Evolutionary conservation across 495 filamentous ascomycete species (phyloP), one percentile per base, ranked within the genome.

Genomic region (Trichoderma asperelloides): DNA sequence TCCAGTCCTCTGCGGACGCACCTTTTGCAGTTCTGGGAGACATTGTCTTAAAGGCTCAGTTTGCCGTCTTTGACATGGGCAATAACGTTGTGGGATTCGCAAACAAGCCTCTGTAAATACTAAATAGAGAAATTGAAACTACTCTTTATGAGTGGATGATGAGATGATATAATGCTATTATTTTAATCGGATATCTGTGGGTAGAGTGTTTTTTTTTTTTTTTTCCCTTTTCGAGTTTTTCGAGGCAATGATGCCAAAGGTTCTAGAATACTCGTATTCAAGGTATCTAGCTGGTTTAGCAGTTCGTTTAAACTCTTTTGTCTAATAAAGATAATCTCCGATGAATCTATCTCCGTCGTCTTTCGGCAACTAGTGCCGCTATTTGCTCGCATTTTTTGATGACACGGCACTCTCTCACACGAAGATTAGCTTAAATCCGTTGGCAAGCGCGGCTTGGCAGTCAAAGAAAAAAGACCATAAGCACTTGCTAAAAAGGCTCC

Each of bases 21-120:
- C 81, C 78, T 21, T 83, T 88, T 71, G 81, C 81, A 67, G 89
- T 92, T 74, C 85, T 89, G 63, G 88, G 89, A 63, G 89, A 91
- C 68, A 81, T 91, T 64, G 89, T 89, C 75, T 80, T 92, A 67
- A 91, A 91, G 80, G 83, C 81, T 69, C 85, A 88, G 73, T 90
- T 87, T 69, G 88, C 86, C 21, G 84, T 91, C 28, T 90, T 90
- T 71, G 84, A 89, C 70, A 11, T 65, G 18, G 67, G 37, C 16
- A 77, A 75, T 2, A 78, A 79, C 25, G 69, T 73, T 8, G 71
- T 87, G 30, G 86, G 85, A 15, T 84, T 86, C 71, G 85, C 85
- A 18, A 68, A 71, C 45, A 77, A 78, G 71, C 33, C 33, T 37
- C 2, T 37, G 0, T 37, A 37, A 37, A 37, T 8, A 8, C 5